Evolutionary conservation across 345 rosid species (phyloP).

Genomic region (Syzygium jambos): DNA sequence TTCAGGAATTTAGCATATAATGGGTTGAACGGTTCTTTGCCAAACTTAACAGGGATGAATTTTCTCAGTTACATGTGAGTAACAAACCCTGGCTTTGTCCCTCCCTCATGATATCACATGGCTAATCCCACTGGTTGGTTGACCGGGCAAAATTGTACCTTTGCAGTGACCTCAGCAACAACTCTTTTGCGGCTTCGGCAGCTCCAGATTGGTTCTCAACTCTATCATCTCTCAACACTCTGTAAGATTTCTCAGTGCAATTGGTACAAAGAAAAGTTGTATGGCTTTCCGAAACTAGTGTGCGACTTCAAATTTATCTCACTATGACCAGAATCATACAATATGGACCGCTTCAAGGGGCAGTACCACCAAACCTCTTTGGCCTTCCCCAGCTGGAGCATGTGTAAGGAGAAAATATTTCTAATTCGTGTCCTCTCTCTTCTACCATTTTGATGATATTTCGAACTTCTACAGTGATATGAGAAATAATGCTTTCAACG

Average conservation of each 20-base stretch:
- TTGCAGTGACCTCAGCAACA: conserved; percentile 38
- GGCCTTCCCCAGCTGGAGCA: conserved; percentile 3
- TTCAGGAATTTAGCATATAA: conserved; percentile 28
- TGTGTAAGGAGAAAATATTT: background rate
- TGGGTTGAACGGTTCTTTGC: conserved; percentile 19
- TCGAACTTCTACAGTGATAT: conserved; percentile 5
- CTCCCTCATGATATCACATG: background rate
- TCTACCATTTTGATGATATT: background rate
- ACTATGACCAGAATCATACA: conserved; percentile 2
- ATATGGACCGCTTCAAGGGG: conserved; percentile 7
- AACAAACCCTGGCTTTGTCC: background rate
- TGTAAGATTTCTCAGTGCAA: background rate
- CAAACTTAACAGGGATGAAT: conserved; percentile 25
- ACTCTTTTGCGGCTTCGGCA: conserved; percentile 14
- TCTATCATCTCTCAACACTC: background rate
- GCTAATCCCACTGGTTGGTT: background rate
- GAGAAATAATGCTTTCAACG: conserved; percentile 22
- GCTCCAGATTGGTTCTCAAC: conserved; percentile 27
- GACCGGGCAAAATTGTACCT: background rate
- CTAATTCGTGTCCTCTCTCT: background rate
- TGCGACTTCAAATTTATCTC: background rate
- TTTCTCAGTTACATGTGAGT: conserved; percentile 29
- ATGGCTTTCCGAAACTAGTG: background rate
- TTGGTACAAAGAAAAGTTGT: background rate
- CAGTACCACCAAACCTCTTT: conserved; percentile 3